phyloP scores from a whole-genome alignment of 176 grass and related monocot species.

The Ampelocalamus luodianensis region DNA sequence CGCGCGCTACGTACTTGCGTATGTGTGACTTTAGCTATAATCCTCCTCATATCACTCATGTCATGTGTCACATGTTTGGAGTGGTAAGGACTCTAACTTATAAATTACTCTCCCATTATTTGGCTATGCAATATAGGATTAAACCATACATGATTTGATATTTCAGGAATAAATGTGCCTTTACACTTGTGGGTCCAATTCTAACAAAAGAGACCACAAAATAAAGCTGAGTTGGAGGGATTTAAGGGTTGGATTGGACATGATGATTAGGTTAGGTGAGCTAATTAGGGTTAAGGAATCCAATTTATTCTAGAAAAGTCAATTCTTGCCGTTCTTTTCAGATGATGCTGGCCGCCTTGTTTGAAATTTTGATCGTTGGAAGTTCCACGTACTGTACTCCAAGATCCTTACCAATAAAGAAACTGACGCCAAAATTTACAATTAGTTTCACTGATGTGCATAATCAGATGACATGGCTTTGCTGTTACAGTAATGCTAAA shows the following conservation, averaged over 20 bases:
- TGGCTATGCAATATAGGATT: no score
- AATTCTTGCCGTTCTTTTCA: conserved; percentile 8
- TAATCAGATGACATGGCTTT: background rate
- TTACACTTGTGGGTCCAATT: no score
- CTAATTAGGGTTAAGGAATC: conserved; percentile 53
- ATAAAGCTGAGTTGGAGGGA: conserved; percentile 5
- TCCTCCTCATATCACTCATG: no score
- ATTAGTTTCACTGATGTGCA: background rate
- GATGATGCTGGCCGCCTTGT: conserved; percentile 7
- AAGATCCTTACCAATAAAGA: conserved; percentile 26
- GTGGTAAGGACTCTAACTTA: no score
- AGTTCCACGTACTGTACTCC: background rate
- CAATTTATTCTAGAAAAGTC: conserved; percentile 15
- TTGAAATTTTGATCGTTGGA: conserved; percentile 27
- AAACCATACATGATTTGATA: no score
- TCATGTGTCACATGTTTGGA: no score
- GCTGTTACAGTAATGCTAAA: background rate
- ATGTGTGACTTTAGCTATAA: no score
- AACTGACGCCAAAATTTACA: background rate
- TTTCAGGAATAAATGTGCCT: no score
- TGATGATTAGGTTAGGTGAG: conserved; percentile 30
- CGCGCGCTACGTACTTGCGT: no score
- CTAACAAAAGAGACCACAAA: background rate
- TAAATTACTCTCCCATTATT: no score
- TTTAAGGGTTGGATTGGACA: conserved; percentile 28